These are phyloP conservation scores for Epichloe festucae DNA, from an alignment of 2,329 filamentous ascomycete genomes.

Conservation along the genomic window DNA sequence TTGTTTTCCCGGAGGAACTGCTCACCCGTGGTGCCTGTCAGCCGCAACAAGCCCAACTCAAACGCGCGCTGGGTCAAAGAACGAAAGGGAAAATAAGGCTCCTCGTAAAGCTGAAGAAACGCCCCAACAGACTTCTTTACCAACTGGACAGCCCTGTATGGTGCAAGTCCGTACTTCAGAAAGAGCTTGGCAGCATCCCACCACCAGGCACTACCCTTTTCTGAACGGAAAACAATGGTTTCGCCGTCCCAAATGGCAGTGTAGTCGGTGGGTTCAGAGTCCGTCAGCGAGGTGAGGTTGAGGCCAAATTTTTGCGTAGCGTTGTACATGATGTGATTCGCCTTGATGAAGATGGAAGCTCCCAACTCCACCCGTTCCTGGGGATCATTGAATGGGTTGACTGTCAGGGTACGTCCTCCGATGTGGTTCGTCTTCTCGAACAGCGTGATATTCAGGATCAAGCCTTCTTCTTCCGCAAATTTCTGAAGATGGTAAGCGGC, in stretches of 20 bases:
- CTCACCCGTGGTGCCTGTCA: constrained; percentile 59
- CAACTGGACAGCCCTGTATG: constrained; percentile 58
- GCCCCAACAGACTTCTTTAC: constrained; percentile 57
- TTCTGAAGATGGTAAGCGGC: constrained; percentile 70
- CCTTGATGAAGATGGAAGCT: constrained; percentile 78
- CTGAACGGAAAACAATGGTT: constrained; percentile 55
- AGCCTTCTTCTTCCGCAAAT: constrained; percentile 48
- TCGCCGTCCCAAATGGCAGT: constrained; percentile 79
- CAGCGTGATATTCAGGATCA: constrained; percentile 66
- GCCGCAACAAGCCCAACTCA: constrained; percentile 51
- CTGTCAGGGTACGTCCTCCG: constrained; percentile 78
- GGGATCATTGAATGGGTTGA: constrained; percentile 59
- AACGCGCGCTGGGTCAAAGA: constrained; percentile 58
- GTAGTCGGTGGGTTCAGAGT: constrained; percentile 36
- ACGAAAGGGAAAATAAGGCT: constrained; percentile 71
- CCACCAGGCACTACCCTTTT: constrained; percentile 51
- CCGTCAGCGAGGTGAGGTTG: constrained; percentile 31
- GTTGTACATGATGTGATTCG: constrained; percentile 71
- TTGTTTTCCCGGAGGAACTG: constrained; percentile 57
- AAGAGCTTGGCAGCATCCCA: constrained; percentile 69
- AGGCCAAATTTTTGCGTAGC: constrained; percentile 63
- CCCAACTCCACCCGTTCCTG: constrained; percentile 68
- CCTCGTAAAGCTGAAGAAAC: constrained; percentile 71
- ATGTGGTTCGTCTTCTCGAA: constrained; percentile 70
- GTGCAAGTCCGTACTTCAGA: constrained; percentile 75